These are phyloP conservation scores for Puccinellia tenuiflora DNA, from an alignment of 176 grass and related monocot species.

Conservation along the genomic window DNA sequence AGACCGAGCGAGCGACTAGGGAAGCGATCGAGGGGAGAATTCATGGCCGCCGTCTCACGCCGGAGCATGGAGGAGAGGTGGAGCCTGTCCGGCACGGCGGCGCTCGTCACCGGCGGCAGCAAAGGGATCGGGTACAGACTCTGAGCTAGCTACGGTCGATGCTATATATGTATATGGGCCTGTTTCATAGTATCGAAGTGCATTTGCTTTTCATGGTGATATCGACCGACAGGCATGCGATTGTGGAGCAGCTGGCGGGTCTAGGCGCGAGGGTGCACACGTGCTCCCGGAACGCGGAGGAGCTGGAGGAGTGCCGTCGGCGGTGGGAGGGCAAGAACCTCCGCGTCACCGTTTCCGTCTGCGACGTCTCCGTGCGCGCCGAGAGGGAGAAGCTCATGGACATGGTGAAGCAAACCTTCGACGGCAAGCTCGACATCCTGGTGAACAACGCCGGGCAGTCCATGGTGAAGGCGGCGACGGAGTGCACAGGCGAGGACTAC, in stretches of 20 bases:
- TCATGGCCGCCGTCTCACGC: neutral
- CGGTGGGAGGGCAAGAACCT: neutral
- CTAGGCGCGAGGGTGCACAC: neutral
- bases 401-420: neutral
- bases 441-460: conserved; percentile 9
- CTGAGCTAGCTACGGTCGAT: neutral
- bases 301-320: conserved; percentile 2
- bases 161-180: too few relatives aligned
- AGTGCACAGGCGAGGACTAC: conserved; percentile 3
- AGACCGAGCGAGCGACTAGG: neutral
- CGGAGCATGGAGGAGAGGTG: neutral
- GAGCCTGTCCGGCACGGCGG: neutral
- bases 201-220: neutral
- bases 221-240: neutral
- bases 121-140: conserved; percentile 2
- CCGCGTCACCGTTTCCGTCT: neutral
- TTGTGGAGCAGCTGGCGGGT: neutral
- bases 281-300: neutral
- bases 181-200: neutral
- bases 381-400: conserved; percentile 16
- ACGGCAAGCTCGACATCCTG: conserved; percentile 1
- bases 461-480: neutral
- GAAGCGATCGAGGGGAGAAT: neutral
- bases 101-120: conserved; percentile 9
- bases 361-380: conserved; percentile 3